A percentile compares a stretch with the other conserved stretches of the same genome.
Evolutionary conservation across 148 eudicot species (phyloP).

Genomic region (Polygonum aviculare): DNA sequence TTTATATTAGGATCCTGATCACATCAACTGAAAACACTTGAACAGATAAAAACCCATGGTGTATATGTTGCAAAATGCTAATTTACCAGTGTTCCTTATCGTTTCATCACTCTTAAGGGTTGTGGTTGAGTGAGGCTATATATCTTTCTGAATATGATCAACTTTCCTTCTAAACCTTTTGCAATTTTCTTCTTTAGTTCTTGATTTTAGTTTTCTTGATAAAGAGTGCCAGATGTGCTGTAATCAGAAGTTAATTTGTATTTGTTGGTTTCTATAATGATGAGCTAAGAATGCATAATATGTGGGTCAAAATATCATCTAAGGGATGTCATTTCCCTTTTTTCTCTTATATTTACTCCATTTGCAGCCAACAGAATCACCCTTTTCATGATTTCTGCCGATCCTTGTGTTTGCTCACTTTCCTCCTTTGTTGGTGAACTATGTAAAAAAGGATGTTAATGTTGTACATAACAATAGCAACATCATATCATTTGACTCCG

Average conservation of each 20-base stretch:
- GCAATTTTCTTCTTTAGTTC: background rate
- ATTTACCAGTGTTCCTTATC: too few species aligned
- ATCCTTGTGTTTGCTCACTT: too few species aligned
- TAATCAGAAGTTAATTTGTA: background rate
- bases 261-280: background rate
- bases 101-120: background rate
- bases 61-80: too few species aligned
- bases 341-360: background rate
- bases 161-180: background rate
- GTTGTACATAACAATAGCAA: too few species aligned
- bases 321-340: too few species aligned
- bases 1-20: background rate
- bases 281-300: too few species aligned
- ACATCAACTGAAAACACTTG: background rate
- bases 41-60: background rate
- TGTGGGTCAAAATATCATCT: too few species aligned
- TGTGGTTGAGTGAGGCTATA: background rate
- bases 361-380: background rate
- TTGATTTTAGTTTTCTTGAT: background rate
- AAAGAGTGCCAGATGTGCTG: background rate
- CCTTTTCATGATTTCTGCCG: background rate
- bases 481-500: background rate
- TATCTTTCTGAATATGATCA: background rate
- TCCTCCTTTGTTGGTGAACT: too few species aligned
- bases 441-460: too few species aligned